A percentile compares a stretch with the other conserved stretches of the same genome.
Conservation (phyloP, 768 basidiomycete species). For the Trametes sanguinea region DNA sequence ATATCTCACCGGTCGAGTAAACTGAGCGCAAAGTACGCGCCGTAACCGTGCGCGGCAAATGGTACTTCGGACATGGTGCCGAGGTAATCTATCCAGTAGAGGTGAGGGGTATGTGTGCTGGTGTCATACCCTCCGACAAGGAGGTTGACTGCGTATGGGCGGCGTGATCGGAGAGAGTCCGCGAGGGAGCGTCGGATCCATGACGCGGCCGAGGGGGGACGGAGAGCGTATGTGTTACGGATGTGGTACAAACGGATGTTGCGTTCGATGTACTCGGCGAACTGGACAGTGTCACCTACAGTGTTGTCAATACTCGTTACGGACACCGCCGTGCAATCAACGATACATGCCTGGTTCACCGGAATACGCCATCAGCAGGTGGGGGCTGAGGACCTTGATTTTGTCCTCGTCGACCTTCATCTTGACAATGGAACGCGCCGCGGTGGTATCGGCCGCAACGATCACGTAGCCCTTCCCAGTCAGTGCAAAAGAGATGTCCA, state of each 20-base stretch:
- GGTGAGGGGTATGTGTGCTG: slow-evolving; percentile 65
- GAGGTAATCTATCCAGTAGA: slow-evolving; percentile 96
- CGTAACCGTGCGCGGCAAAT: slow-evolving; percentile 95
- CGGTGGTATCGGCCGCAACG: slow-evolving; percentile 87
- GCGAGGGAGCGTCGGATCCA: slow-evolving; percentile 95
- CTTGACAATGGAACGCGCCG: slow-evolving; percentile 91
- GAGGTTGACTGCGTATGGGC: slow-evolving; percentile 89
- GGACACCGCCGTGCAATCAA: not conserved
- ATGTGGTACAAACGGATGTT: slow-evolving; percentile 97
- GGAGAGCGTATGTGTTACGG: slow-evolving; percentile 85
- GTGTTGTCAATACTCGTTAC: not conserved
- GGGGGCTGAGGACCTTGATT: slow-evolving; percentile 87
- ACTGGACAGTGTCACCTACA: slow-evolving; percentile 92
- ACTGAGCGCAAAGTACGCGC: slow-evolving; percentile 87
- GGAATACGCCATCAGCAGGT: slow-evolving; percentile 92
- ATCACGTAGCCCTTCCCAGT: slow-evolving; percentile 94
- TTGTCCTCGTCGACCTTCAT: slow-evolving; percentile 98
- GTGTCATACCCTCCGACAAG: slow-evolving; percentile 89
- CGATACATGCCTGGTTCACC: slow-evolving; percentile 79
- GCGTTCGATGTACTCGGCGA: slow-evolving; percentile 94
- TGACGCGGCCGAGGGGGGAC: slow-evolving; percentile 87
- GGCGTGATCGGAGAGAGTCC: slow-evolving; percentile 82
- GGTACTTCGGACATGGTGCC: slow-evolving; percentile 89
- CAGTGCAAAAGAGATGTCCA: slow-evolving; percentile 92
- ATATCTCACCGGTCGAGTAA: slow-evolving; percentile 79